Percentiles rank a stretch among this genome's conserved stretches.
phyloP scores from a whole-genome alignment of 192 early-diverging fungal genomes.

The Coemansia sp. region DNA sequence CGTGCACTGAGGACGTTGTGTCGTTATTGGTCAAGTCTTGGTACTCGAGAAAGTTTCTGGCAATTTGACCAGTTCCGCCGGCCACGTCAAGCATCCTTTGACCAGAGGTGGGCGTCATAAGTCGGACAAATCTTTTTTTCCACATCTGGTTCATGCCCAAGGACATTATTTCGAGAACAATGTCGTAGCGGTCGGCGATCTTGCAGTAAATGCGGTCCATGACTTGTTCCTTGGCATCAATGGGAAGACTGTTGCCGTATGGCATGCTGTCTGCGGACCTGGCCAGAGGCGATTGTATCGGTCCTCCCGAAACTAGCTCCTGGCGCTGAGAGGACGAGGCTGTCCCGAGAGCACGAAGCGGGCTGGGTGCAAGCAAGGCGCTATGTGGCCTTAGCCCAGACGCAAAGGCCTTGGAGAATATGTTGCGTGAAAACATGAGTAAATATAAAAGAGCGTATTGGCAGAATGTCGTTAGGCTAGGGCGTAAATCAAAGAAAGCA shows the following conservation, averaged over 20 bases:
- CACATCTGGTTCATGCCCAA: constrained; percentile 82
- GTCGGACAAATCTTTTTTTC: constrained; percentile 85
- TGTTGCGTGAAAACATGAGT: neutral
- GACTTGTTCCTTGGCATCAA: constrained; percentile 75
- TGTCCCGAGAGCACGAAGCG: neutral
- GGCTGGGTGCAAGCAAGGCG: neutral
- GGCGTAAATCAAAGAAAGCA: neutral
- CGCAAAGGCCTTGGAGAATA: neutral
- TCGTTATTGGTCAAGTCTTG: constrained; percentile 66
- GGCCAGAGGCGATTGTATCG: neutral
- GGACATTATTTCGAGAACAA: constrained; percentile 91
- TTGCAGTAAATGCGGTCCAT: constrained; percentile 83
- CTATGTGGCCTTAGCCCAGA: neutral
- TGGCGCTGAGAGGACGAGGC: constrained; percentile 3
- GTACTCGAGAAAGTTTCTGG: constrained; percentile 83
- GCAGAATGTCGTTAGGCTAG: neutral
- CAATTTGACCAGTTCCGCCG: constrained; percentile 95
- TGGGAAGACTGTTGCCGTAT: constrained; percentile 64
- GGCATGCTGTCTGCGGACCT: neutral
- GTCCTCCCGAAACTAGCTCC: neutral
- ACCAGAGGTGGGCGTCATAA: constrained; percentile 70
- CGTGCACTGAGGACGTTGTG: constrained; percentile 58
- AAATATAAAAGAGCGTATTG: no score
- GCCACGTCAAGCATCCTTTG: constrained; percentile 90
- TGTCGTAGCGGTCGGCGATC: constrained; percentile 85